Evolutionary conservation across 352 stramenopile genomes (phyloP), one percentile per base, ranked within the genome.

Genomic region (Blastocystis sp.): DNA sequence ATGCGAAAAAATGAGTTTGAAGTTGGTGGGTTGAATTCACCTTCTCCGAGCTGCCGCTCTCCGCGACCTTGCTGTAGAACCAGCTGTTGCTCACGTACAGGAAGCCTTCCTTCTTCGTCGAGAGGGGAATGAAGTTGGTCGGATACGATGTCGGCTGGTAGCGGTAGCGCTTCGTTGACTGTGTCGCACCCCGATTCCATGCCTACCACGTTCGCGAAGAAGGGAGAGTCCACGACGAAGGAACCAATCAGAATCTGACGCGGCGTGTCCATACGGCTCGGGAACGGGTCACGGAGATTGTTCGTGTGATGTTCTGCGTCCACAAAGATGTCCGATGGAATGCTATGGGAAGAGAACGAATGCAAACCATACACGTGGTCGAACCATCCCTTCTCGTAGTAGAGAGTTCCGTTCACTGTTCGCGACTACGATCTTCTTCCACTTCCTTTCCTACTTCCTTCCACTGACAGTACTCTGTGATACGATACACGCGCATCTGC

Each of bases 391-490:
- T 78, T 78, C 49, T 78, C 67, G 32, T 73, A 73, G 9, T 32
- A 51, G 9, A 73, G 34, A 49, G 4, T 53, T 34, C 61, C 61
- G 36, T 73, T 24, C n/a, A 6, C 36, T 14, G 8, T 8, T n/a
- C 51, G 49, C 14, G 34, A 48, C 61, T 73, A 53, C 21, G 2
- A 18, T 0, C 29, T 11, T 32, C 49, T n/a, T 21, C 7, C 11
- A 29, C 11, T 61, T 61, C 11, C 8, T 57, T 14, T n/a, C 4
- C 6, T 38, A 84, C 59, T 34, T 84, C 73, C 3, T 75, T 56
- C 73, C 73, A 84, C 29, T 84, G 73, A 32, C 73, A 84, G 34
- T 84, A 84, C 29, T 84, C 73, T 7, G 59, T 73, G 16, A 73
- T 27, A 53, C 73, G 49, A 42, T 21, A 21, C n/a, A 84, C 73